A percentile compares a stretch with the other conserved stretches of the same genome.
phyloP scores from a whole-genome alignment of 1,284 basidiomycete genomes.

The Ceratorhiza oryzae-sativae region DNA sequence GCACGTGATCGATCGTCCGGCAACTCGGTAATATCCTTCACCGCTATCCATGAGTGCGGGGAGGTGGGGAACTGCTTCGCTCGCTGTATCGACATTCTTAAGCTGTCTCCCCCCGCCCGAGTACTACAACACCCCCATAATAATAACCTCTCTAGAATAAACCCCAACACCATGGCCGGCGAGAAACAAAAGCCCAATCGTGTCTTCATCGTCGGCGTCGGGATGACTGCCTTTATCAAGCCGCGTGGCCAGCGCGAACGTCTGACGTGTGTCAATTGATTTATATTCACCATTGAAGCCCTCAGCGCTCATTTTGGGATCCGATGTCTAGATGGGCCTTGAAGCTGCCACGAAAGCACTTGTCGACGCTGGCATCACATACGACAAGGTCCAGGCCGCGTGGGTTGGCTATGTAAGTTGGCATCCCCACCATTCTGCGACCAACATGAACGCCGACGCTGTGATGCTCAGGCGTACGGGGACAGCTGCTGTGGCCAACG shows the following conservation, averaged over 20 bases:
- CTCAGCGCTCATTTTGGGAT: neutral
- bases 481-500: conserved; percentile 85
- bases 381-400: conserved; percentile 77
- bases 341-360: conserved; percentile 86
- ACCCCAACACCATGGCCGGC: neutral
- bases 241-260: conserved; percentile 69
- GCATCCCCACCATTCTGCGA: neutral
- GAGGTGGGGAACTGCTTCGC: conserved; percentile 1
- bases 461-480: conserved; percentile 61
- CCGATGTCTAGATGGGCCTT: conserved; percentile 67
- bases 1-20: conserved; percentile 2
- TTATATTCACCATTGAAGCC: conserved; percentile 1
- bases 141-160: no score
- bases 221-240: conserved; percentile 84
- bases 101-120: neutral
- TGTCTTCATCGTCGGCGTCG: conserved; percentile 76
- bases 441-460: neutral
- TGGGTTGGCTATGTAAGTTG: conserved; percentile 59
- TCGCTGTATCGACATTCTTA: neutral
- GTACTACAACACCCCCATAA: no score
- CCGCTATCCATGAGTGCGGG: conserved; percentile 16
- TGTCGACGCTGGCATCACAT: conserved; percentile 86
- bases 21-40: conserved; percentile 13
- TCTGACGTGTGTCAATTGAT: conserved; percentile 61
- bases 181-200: conserved; percentile 46